Evolutionary conservation across 371 early-diverging fungal species (phyloP), one percentile per base, ranked within the genome.

Genomic region (Zychaea mexicana): DNA sequence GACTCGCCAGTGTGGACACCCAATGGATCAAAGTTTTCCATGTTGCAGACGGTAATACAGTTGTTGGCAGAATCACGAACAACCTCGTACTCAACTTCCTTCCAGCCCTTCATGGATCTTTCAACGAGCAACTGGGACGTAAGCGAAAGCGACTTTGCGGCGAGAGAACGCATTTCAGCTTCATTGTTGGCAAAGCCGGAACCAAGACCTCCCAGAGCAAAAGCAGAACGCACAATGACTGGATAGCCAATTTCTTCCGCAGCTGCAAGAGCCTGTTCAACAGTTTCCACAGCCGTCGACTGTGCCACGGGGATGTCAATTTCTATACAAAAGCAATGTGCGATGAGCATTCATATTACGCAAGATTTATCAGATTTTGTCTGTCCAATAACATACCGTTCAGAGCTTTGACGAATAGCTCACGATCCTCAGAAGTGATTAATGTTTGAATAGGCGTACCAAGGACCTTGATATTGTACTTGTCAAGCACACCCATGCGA

Each of bases 1-100:
- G 94, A 94, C 79, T 97, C 97, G 61, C 97, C 97, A 5, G 97
- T 97, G 77, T 97, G 97, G 55, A 92, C 92, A 38, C 95, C 94
- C n/a, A 93, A 87, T 21, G 97, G 97, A 72, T 97, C 97, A 85
- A 97, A 96, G 90, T 97, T 97, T 76, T 97, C 96, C 96, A 96
- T 97, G 86, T 97, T 97, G 79, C 97, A 97, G 56, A 97, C 94
- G 24, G 97, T 95, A 65, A 97, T 93, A 78, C 97, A 97, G 84
- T 97, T 97, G 81, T 97, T 88, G 61, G 88, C 84, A 59, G 90
- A 84, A 77, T 97, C 97, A 70, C 97, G 91, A 45, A 97, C 95
- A 17, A 97, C 96, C 76, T 97, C 97, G 73, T 97, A 97, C 76
- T 97, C 97, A 57, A 97, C 86, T 77, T 97, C 97, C 76, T 97